These are phyloP conservation scores for Arthrinium puccinioides DNA, from an alignment of 2,329 filamentous ascomycete genomes.

Conservation along the genomic window DNA sequence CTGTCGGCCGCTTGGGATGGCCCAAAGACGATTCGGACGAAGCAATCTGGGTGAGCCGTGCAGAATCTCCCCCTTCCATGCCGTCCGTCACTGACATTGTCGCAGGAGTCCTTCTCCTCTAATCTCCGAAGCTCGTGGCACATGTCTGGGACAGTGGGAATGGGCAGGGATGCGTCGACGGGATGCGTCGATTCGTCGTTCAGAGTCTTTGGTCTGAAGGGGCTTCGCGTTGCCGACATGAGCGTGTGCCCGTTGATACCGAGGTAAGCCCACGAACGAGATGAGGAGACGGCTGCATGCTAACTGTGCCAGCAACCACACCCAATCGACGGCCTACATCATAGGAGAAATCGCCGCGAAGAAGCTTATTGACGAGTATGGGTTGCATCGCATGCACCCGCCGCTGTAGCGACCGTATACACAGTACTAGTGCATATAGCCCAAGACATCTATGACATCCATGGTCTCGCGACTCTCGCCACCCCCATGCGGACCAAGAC, in stretches of 20 bases:
- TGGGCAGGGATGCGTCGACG: slow-evolving; percentile 7
- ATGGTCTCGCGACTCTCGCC: too few relatives aligned
- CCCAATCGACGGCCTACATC: slow-evolving; percentile 38
- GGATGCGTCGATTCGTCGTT: slow-evolving; percentile 12
- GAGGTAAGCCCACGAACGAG: slow-evolving; percentile 20
- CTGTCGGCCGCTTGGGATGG: slow-evolving; percentile 6
- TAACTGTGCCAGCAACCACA: slow-evolving; percentile 15
- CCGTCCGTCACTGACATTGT: slow-evolving; percentile 10
- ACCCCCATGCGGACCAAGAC: too few relatives aligned
- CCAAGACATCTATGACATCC: too few relatives aligned
- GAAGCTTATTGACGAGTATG: slow-evolving; percentile 12
- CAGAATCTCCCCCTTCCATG: too few relatives aligned
- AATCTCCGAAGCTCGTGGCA: slow-evolving; percentile 12
- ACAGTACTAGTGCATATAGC: too few relatives aligned
- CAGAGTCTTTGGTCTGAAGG: slow-evolving; percentile 8
- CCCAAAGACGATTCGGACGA: slow-evolving; percentile 9
- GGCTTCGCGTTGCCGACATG: slow-evolving; percentile 12
- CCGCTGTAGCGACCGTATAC: too few relatives aligned
- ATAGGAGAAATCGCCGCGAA: slow-evolving; percentile 35
- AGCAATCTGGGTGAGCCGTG: slow-evolving; percentile 10
- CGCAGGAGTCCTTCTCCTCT: slow-evolving; percentile 17
- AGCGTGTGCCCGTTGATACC: slow-evolving; percentile 17
- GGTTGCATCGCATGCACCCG: slow-evolving; percentile 4
- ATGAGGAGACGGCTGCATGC: background rate
- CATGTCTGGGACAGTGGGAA: slow-evolving; percentile 10